Base-by-base conservation (phyloP, 1,284 basidiomycete species). In the Cystobasidium sp. region DNA sequence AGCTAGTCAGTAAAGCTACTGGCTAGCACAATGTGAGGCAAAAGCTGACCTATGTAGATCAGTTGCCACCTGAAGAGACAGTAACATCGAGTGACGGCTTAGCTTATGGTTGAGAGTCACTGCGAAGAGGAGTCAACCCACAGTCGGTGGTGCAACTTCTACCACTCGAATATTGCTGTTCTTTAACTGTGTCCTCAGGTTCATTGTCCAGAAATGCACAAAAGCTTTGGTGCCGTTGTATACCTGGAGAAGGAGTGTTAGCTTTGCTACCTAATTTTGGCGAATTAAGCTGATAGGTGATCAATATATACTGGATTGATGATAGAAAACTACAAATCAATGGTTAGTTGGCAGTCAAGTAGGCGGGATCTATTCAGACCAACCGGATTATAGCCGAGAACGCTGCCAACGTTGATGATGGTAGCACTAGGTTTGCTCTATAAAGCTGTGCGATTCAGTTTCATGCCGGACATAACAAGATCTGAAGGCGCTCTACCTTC, bases 141-240 rank as follows among this genome's bases (percentile, higher is more conserved):
- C 80, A n/a, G 76, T 77, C 5, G 80, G 80, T 4, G 80, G 80
- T 0, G 80, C 77, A 16, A 81, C 78, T 76, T 81, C 80, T 51
- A 81, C 78, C 20, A 81, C 75, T 16, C 79, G 56, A 8, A 80
- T 74, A 58, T 75, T 79, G n/a, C 78, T 77, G 44, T 76, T 66
- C 64, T 77, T 80, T 20, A 81, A 76, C 71, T 80, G 80, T 14
- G 77, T 77, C 2, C 80, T 71, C 62, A 80, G 78, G 39, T 77
- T 74, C 63, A 77, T 77, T n/a, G 74, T 75, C 79, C 79, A 81
- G 66, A 79, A 80, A 63, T 81, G 80, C 3, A 79, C 66, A 46
- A 80, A 80, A 0, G 78, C 76, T 53, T 80, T 81, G 0, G 79
- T 77, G 4, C 74, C 75, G 68, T 80, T 80, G 64, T 80, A 79